phyloP scores from a whole-genome alignment of 2,329 filamentous ascomycete genomes.

The Fusarium sambucinum region DNA sequence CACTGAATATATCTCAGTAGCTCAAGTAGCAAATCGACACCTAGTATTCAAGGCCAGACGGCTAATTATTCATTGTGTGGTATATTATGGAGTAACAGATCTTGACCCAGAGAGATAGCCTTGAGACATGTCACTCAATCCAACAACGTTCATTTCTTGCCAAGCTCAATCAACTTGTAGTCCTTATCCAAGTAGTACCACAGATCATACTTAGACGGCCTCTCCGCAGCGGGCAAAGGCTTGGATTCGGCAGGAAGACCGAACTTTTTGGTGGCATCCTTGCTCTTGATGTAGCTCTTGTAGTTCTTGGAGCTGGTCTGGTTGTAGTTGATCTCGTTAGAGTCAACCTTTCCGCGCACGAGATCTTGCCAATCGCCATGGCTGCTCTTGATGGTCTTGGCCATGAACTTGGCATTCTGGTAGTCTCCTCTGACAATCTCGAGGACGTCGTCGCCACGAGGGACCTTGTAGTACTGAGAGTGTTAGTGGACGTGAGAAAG shows the following conservation, averaged over 20 bases:
- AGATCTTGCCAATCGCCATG: conserved; percentile 57
- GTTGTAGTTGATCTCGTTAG: conserved; percentile 56
- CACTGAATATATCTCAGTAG: too few species aligned
- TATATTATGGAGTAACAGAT: too few species aligned
- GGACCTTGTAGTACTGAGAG: conserved; percentile 56
- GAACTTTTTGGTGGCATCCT: conserved; percentile 50
- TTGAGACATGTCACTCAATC: background rate
- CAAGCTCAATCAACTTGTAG: conserved; percentile 49
- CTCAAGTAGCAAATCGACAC: too few species aligned
- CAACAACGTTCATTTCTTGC: conserved; percentile 54
- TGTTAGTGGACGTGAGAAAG: background rate
- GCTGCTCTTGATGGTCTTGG: conserved; percentile 52
- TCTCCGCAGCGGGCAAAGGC: conserved; percentile 48
- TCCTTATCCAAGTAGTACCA: conserved; percentile 56
- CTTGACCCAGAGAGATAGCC: too few species aligned
- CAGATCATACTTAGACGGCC: conserved; percentile 51
- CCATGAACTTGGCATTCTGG: conserved; percentile 52
- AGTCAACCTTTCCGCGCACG: conserved; percentile 53
- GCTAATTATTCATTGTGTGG: too few species aligned
- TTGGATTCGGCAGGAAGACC: conserved; percentile 49
- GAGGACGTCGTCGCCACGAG: conserved; percentile 53
- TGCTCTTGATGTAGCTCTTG: conserved; percentile 51
- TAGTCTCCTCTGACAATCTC: conserved; percentile 54
- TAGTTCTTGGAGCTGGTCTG: conserved; percentile 53
- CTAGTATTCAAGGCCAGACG: too few species aligned